phyloP scores from a whole-genome alignment of 208 protist genomes.

The Wallacemonas collosoma region DNA sequence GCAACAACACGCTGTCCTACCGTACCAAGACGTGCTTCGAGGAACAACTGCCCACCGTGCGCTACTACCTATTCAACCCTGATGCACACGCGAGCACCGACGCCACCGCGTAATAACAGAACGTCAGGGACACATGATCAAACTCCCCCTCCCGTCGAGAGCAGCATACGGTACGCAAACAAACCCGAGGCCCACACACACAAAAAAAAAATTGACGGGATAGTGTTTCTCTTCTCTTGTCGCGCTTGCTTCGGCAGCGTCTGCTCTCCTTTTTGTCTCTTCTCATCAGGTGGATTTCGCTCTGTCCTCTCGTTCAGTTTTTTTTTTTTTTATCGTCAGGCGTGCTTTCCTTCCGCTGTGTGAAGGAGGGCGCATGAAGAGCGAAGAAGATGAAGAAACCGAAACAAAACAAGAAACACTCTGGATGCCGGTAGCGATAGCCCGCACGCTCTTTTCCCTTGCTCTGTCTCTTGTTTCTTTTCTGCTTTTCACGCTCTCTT shows the following conservation, averaged over 20 bases:
- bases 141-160: too few species aligned
- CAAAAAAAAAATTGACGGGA: constrained; percentile 11
- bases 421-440: background rate
- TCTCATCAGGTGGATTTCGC: background rate
- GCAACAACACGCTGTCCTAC: constrained; percentile 89
- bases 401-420: background rate
- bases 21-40: constrained; percentile 83
- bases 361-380: background rate
- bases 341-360: background rate
- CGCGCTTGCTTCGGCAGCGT: background rate
- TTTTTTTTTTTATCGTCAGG: constrained; percentile 24
- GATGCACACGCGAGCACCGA: constrained; percentile 29
- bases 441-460: constrained; percentile 10
- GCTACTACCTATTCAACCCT: constrained; percentile 86
- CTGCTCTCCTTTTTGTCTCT: background rate
- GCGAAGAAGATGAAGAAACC: background rate
- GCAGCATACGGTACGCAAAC: constrained; percentile 18
- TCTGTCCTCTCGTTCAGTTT: background rate
- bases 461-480: background rate
- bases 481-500: background rate
- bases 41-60: constrained; percentile 89
- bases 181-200: background rate
- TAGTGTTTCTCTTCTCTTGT: too few species aligned
- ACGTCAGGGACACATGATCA: background rate
- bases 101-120: background rate